phyloP scores from a whole-genome alignment of 2,329 filamentous ascomycete genomes.

The Trichoderma harzianum region DNA sequence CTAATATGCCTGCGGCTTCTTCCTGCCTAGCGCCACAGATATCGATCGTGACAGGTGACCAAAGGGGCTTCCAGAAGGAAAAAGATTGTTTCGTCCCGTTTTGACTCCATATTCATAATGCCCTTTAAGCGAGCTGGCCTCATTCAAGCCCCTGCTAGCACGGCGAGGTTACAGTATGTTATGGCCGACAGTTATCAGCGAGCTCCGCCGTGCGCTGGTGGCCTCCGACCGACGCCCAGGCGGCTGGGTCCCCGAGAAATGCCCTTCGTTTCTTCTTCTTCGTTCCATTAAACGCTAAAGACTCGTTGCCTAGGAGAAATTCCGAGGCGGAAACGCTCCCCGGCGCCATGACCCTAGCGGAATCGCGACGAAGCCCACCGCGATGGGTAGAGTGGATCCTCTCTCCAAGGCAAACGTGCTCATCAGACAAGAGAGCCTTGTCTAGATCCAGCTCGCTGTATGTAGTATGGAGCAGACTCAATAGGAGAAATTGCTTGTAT shows the following conservation, averaged over 20 bases:
- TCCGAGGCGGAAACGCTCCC: constrained; percentile 31
- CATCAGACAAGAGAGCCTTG: neutral
- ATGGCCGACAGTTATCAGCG: constrained; percentile 13
- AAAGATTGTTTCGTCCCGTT: neutral
- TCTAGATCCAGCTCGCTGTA: neutral
- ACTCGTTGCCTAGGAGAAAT: neutral
- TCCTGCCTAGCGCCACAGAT: neutral
- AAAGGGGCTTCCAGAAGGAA: constrained; percentile 13
- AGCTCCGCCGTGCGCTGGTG: constrained; percentile 14
- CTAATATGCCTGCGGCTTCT: neutral
- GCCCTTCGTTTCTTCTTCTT: neutral
- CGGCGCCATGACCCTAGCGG: constrained; percentile 24
- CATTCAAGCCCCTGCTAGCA: constrained; percentile 3
- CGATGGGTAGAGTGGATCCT: neutral
- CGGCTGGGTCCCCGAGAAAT: neutral
- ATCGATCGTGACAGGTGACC: constrained; percentile 13
- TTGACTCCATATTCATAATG: neutral
- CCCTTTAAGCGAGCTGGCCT: constrained; percentile 1
- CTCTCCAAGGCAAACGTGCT: neutral
- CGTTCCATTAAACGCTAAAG: neutral
- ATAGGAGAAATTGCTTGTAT: neutral
- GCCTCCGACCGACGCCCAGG: neutral
- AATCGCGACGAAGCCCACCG: neutral
- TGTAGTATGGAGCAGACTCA: neutral
- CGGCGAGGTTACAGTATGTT: neutral